Conservation (phyloP, 148 eudicot species). For the Talinum fruticosum region DNA sequence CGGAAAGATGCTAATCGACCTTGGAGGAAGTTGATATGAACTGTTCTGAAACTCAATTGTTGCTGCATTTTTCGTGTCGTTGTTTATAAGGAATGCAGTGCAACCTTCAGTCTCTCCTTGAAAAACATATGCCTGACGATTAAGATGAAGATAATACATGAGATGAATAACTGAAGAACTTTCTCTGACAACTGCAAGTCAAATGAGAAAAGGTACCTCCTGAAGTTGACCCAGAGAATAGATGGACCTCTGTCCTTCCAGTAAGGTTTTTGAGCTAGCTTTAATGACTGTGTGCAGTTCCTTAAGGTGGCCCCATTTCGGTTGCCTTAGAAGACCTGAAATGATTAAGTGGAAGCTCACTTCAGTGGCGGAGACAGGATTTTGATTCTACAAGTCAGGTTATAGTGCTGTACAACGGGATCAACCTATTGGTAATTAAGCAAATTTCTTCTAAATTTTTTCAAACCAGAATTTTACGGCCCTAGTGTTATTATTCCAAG, state of each 20-base stretch:
- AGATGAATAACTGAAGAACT: background rate
- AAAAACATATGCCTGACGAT: conserved; percentile 45
- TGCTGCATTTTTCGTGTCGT: conserved; percentile 25
- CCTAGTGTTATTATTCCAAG: background rate
- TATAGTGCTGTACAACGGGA: background rate
- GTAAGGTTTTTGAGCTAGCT: conserved; percentile 38
- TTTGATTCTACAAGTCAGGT: background rate
- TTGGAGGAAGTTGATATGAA: conserved; percentile 42
- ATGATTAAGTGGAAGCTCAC: background rate
- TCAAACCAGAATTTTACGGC: background rate
- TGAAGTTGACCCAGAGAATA: conserved; percentile 41
- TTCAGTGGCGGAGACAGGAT: background rate
- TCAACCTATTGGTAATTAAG: background rate
- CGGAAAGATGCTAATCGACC: conserved; percentile 50
- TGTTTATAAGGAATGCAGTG: conserved; percentile 47
- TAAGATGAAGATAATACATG: background rate
- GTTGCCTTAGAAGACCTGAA: conserved; percentile 53
- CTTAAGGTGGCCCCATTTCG: conserved; percentile 66
- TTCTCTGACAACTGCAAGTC: background rate
- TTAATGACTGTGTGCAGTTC: conserved; percentile 47
- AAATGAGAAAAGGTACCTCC: conserved; percentile 24
- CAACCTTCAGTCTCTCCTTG: conserved; percentile 38
- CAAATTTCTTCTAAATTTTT: too few species aligned
- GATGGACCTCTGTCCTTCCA: conserved; percentile 33
- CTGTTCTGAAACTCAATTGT: conserved; percentile 38